A percentile compares a stretch with the other conserved stretches of the same genome.
phyloP scores from a whole-genome alignment of 2,329 filamentous ascomycete species.

The Clonostachys byssicola region DNA sequence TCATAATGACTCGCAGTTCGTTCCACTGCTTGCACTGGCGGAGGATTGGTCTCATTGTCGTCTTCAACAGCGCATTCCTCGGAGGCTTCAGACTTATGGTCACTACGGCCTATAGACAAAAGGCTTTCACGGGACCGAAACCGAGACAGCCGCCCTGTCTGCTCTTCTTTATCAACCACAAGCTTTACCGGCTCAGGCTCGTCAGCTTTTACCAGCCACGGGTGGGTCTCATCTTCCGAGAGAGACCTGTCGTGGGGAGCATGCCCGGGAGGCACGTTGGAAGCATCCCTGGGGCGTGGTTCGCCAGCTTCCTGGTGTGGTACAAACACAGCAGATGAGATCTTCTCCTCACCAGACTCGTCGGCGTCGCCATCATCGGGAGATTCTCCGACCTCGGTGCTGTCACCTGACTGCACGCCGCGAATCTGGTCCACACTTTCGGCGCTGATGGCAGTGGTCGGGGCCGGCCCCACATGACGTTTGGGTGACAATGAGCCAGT shows the following conservation, averaged over 20 bases:
- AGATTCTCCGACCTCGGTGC: slow-evolving; percentile 28
- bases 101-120: slow-evolving; percentile 16
- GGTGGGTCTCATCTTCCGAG: slow-evolving; percentile 31
- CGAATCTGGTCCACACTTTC: slow-evolving; percentile 16
- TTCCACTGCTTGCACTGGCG: slow-evolving; percentile 20
- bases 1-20: slow-evolving; percentile 35
- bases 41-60: slow-evolving; percentile 31
- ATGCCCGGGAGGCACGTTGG: slow-evolving; percentile 24
- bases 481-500: slow-evolving; percentile 6
- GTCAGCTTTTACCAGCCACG: slow-evolving; percentile 57
- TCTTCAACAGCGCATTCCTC: slow-evolving; percentile 35
- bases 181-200: slow-evolving; percentile 32
- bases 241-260: slow-evolving; percentile 32
- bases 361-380: slow-evolving; percentile 41
- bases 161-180: slow-evolving; percentile 12
- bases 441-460: slow-evolving; percentile 11
- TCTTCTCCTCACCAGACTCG: slow-evolving; percentile 75
- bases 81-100: slow-evolving; percentile 23
- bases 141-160: slow-evolving; percentile 12
- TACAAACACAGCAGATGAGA: slow-evolving; percentile 80
- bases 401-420: slow-evolving; percentile 27
- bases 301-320: slow-evolving; percentile 61
- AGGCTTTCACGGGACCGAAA: slow-evolving; percentile 20
- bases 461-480: slow-evolving; percentile 14
- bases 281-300: slow-evolving; percentile 15